Base-by-base conservation (phyloP, 108 stramenopile genomes). In the Epithemia pelagica region DNA sequence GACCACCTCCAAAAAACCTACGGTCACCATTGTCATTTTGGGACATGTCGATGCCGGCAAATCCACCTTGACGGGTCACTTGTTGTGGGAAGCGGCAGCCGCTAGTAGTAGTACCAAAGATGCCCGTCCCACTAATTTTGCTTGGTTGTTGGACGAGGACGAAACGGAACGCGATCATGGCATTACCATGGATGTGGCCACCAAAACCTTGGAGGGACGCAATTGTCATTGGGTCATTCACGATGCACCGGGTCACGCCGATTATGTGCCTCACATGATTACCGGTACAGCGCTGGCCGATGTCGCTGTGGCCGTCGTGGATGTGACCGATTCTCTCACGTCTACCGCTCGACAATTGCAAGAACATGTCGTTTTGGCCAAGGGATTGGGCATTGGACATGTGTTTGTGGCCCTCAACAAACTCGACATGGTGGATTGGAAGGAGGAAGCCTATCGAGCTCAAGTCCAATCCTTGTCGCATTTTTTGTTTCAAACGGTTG, bases 161-260 rank as follows among this genome's bases (percentile, higher is more conserved):
- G 96, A 97, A 85, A 83, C 87, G 61, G 99, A 99, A 82, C 96
- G 97, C 32, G 97, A 95, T 77, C 94, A 95, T 22, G 97, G 97
- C n/a, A 96, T 98, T 63, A 99, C 99, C 69, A 99, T 99, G 89
- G 96, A 99, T 66, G 95, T 98, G 62, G 95, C 96, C 25, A 87
- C 97, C 68, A 97, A 95, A 81, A 83, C 91, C 70, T 87, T 99
- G 73, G 70, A 82, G 74, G 89, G 55, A 15, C 22, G 26, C 3
- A 1, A 32, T 5, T 52, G 2, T 15, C 37, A 62, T 20, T 92
- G 91, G 74, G 95, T 97, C 55, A 73, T 98, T 59, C 95, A 97
- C 70, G 99, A 99, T 78, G 90, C 95, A 54, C 99, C 99, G 7
- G 99, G 99, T 2, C 97, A 98, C 74, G 76, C 85, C 2, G 95